These are phyloP conservation scores for Hortiboletus campestris DNA, from an alignment of 768 basidiomycete species.

Conservation along the genomic window DNA sequence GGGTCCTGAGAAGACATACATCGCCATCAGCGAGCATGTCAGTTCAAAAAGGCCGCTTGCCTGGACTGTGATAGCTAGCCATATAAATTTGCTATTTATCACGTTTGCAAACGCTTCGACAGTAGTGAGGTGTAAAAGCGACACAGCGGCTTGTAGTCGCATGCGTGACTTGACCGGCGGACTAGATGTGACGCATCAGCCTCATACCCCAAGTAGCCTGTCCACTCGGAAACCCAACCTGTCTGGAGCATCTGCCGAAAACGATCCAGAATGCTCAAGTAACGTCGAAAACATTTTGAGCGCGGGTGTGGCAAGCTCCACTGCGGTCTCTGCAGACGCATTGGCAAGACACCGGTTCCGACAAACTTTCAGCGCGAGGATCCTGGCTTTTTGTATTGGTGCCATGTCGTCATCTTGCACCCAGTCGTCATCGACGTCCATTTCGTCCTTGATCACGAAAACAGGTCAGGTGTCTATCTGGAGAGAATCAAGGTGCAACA, in stretches of 20 bases:
- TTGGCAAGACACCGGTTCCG: slow-evolving; percentile 78
- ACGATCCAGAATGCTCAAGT: slow-evolving; percentile 66
- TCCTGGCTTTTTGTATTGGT: slow-evolving; percentile 60
- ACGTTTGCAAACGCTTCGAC: slow-evolving; percentile 54
- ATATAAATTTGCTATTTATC: slow-evolving; percentile 61
- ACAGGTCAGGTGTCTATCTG: background rate
- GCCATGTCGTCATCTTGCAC: slow-evolving; percentile 62
- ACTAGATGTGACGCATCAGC: slow-evolving; percentile 35
- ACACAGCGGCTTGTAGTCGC: slow-evolving; percentile 79
- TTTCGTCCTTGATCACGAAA: slow-evolving; percentile 44
- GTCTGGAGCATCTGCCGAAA: slow-evolving; percentile 52
- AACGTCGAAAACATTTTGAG: slow-evolving; percentile 72
- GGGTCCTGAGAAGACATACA: slow-evolving; percentile 57
- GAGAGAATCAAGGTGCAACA: background rate
- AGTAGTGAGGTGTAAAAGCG: slow-evolving; percentile 73
- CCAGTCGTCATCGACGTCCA: slow-evolving; percentile 74
- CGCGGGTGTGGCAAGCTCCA: slow-evolving; percentile 71
- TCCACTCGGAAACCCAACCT: slow-evolving; percentile 38
- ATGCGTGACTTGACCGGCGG: slow-evolving; percentile 69
- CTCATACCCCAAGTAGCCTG: background rate
- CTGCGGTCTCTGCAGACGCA: slow-evolving; percentile 52
- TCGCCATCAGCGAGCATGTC: background rate
- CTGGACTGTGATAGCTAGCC: slow-evolving; percentile 73
- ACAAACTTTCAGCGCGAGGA: slow-evolving; percentile 77
- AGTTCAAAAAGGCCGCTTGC: slow-evolving; percentile 40